Evolutionary conservation across 129 eudicot species (phyloP).

Genomic region (Helichrysum umbraculigerum): DNA sequence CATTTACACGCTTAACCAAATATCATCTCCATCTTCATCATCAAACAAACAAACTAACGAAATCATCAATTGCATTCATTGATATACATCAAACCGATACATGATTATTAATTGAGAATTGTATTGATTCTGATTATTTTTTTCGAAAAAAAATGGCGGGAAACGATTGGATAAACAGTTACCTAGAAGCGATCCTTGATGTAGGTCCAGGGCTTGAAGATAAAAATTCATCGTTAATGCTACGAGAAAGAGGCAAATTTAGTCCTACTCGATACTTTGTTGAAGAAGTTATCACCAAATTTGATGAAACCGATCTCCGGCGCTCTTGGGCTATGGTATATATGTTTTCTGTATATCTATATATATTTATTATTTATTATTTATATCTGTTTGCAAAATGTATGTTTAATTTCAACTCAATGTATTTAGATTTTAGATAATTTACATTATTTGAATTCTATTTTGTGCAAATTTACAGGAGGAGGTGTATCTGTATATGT

Average conservation of each 20-base stretch:
- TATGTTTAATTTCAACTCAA: no score
- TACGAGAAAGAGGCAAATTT: conserved; percentile 79
- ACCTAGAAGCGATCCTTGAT: conserved; percentile 83
- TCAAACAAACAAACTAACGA: neutral
- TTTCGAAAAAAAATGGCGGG: conserved; percentile 66
- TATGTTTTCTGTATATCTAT: neutral
- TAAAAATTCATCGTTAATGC: conserved; percentile 52
- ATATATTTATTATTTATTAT: no score
- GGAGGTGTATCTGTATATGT: no score
- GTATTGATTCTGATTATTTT: neutral
- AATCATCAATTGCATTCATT: neutral
- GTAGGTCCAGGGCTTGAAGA: conserved; percentile 69
- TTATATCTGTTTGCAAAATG: no score
- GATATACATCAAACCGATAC: neutral
- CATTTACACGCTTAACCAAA: neutral
- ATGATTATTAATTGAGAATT: no score
- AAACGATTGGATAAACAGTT: conserved; percentile 92
- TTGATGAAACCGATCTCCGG: conserved; percentile 91
- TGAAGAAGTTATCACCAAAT: conserved; percentile 83
- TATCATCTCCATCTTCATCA: neutral
- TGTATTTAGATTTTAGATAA: neutral
- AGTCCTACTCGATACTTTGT: conserved; percentile 87
- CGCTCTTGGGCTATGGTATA: conserved; percentile 84
- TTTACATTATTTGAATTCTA: neutral
- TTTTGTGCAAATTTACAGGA: no score